These are phyloP conservation scores for Scopulariopsis brevicaulis DNA, from an alignment of 2,329 filamentous ascomycete genomes.

Conservation along the genomic window DNA sequence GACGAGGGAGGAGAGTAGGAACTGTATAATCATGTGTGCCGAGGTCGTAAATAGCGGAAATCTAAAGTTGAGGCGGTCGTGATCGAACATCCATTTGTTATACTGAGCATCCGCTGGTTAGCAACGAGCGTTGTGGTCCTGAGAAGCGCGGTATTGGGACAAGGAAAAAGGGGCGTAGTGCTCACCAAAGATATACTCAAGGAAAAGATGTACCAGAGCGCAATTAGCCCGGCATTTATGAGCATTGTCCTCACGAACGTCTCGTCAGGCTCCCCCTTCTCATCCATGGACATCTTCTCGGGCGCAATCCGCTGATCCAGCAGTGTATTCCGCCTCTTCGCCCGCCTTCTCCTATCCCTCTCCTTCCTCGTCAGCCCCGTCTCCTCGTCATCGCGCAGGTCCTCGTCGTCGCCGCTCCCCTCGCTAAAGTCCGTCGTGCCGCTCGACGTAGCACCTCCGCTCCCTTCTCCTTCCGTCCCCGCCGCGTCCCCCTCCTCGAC, in stretches of 20 bases:
- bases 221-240: slow-evolving; percentile 72
- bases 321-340: slow-evolving; percentile 54
- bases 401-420: slow-evolving; percentile 58
- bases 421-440: slow-evolving; percentile 24
- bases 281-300: slow-evolving; percentile 53
- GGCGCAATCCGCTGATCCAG: slow-evolving; percentile 59
- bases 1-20: slow-evolving; percentile 63
- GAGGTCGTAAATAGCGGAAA: slow-evolving; percentile 94
- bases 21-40: slow-evolving; percentile 93
- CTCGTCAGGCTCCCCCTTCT: slow-evolving; percentile 66
- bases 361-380: slow-evolving; percentile 71
- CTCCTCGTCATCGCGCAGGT: slow-evolving; percentile 78
- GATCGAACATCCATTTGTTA: slow-evolving; percentile 99
- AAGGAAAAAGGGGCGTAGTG: slow-evolving; percentile 8
- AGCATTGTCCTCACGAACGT: slow-evolving; percentile 57
- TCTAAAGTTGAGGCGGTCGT: slow-evolving; percentile 74
- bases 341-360: slow-evolving; percentile 53
- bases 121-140: background rate
- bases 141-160: background rate
- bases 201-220: slow-evolving; percentile 83
- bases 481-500: slow-evolving; percentile 25
- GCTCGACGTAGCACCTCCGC: slow-evolving; percentile 7
- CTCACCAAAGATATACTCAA: slow-evolving; percentile 83
- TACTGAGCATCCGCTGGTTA: slow-evolving; percentile 42
- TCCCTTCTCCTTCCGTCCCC: background rate